phyloP scores from a whole-genome alignment of 306 rosid genomes.

The Betula pendula region DNA sequence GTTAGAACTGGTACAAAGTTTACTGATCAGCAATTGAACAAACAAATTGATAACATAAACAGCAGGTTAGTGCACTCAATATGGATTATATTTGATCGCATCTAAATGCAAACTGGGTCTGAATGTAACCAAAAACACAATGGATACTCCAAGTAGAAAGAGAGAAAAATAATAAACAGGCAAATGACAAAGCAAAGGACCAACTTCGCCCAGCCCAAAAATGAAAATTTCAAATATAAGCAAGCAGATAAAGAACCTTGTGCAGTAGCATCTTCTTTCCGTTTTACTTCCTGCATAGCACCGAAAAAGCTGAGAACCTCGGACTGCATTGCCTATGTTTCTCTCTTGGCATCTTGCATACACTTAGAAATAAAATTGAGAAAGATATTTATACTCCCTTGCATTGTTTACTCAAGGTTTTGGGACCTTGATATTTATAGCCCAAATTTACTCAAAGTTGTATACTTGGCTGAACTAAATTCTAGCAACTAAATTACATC shows the following conservation, averaged over 20 bases:
- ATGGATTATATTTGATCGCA: background rate
- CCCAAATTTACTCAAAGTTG: no score
- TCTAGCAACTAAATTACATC: no score
- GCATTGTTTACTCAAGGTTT: no score
- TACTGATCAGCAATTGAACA: background rate
- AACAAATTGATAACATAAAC: background rate
- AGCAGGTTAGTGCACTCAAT: background rate
- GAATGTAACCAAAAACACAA: constrained; percentile 14
- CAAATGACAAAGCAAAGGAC: constrained; percentile 7
- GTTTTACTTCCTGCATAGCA: constrained; percentile 68
- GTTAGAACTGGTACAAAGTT: background rate
- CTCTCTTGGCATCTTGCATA: no score
- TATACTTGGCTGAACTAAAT: no score
- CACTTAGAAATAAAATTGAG: no score
- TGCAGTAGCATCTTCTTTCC: constrained; percentile 88
- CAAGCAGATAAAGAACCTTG: constrained; percentile 57
- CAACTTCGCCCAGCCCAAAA: constrained; percentile 1
- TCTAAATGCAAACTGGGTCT: background rate
- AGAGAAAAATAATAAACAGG: background rate
- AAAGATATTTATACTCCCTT: no score
- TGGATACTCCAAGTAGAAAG: background rate
- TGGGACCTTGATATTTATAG: no score
- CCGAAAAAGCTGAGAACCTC: constrained; percentile 21
- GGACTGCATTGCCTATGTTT: no score
- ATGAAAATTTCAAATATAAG: constrained; percentile 3